These are phyloP conservation scores for Amphirosellinia nigrospora DNA, from an alignment of 495 filamentous ascomycete species.

Conservation along the genomic window DNA sequence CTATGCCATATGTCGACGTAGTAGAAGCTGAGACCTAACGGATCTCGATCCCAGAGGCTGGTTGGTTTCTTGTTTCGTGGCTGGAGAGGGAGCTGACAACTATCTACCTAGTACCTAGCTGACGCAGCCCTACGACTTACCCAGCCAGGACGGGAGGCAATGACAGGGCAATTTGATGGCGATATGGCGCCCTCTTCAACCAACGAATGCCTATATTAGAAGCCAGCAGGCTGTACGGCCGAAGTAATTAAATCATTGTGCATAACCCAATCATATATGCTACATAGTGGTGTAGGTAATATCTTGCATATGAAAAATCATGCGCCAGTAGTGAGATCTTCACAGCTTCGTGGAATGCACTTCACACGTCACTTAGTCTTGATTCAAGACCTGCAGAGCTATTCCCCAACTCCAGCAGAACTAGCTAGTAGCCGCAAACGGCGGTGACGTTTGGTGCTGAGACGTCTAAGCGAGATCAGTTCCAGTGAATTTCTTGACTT, in stretches of 20 bases:
- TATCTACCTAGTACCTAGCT: no score
- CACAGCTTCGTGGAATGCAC: not conserved
- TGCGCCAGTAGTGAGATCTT: not conserved
- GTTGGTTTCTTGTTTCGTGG: slow-evolving; percentile 13
- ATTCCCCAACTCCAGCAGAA: not conserved
- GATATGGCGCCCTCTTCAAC: not conserved
- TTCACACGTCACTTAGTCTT: not conserved
- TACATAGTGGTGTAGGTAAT: not conserved
- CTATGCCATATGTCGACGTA: not conserved
- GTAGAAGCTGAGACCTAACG: not conserved
- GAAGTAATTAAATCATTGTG: not conserved
- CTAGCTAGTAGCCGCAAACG: not conserved
- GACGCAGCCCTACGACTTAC: slow-evolving; percentile 9
- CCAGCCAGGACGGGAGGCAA: not conserved
- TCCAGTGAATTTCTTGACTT: not conserved
- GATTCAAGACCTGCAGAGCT: not conserved
- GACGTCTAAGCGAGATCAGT: not conserved
- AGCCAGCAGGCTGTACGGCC: not conserved
- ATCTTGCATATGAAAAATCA: slow-evolving; percentile 18
- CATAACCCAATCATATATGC: not conserved
- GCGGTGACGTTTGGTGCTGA: not conserved
- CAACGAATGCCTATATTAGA: not conserved
- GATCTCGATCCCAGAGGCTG: not conserved
- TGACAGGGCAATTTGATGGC: not conserved
- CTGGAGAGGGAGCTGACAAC: not conserved